Evolutionary conservation across 129 eudicot genomes (phyloP), one percentile per base, ranked within the genome.

Genomic region (Flaveria brownii): DNA sequence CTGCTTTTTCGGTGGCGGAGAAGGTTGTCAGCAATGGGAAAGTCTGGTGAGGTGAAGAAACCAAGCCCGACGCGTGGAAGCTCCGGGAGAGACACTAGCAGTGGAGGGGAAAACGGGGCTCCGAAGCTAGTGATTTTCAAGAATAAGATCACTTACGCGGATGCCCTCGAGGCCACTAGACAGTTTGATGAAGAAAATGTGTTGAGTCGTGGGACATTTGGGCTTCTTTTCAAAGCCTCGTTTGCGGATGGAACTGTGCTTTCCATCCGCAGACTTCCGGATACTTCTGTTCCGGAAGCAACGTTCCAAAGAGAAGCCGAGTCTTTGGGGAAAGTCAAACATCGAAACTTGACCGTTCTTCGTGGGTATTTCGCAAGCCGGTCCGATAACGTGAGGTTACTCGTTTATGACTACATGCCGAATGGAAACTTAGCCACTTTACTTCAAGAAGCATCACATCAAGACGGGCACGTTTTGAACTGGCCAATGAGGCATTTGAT

Each of bases 401-500:
- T 92, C 10, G 87, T 92, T 6, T 92, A 87, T 62, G 97, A 92
- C 77, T 92, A 92, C 88, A 92, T 92, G 97, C 96, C 96, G 2
- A 92, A 92, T 39, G 97, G 97, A 4, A 92, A 92, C 84, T 47
- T 92, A 20, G 89, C 86, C 28, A 92, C 96, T 10, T 71, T 92
- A 10, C 90, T 92, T 3, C 93, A 87, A 84, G 97, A 92, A 71
- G 97, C 97, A 25, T 85, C 96, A 1, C 97, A 92, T 66, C 96
- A 92, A 77, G 96, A 89, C 7, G 96, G 96, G 36, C 97, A 92
- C 9, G 93, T 92, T 14, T 85, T 92, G 20, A 92, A 92, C 46
- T 92, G 97, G 97, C 97, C 97, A 5, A 92, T 92, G 97, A 86
- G 97, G 72, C 96, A 92, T 77, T 59, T 92, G 23, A 92, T 92